phyloP scores from a whole-genome alignment of 106 monocot species.

The Triglochin maritima region DNA sequence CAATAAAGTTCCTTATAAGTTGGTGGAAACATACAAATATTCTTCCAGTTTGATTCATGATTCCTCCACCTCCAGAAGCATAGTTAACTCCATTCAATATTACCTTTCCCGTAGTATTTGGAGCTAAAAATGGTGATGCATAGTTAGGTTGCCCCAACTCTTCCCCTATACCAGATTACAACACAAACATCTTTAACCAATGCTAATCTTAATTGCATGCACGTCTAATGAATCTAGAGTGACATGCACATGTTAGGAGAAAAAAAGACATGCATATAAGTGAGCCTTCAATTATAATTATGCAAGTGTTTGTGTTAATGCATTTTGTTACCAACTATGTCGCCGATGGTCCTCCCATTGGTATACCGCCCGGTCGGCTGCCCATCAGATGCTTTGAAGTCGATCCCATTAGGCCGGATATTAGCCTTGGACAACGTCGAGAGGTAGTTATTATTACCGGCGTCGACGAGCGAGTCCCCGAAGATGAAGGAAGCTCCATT shows the following conservation, averaged over 20 bases:
- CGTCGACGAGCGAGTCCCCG: conserved; percentile 86
- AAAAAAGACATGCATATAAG: too few relatives aligned
- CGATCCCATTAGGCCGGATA: conserved; percentile 70
- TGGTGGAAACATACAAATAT: conserved; percentile 41
- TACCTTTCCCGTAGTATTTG: conserved; percentile 48
- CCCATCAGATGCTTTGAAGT: conserved; percentile 62
- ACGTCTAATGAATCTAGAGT: too few relatives aligned
- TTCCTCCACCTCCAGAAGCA: conserved; percentile 84
- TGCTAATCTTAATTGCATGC: too few relatives aligned
- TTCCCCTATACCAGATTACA: conserved; percentile 30
- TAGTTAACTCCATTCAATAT: conserved; percentile 78
- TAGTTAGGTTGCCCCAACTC: conserved; percentile 32
- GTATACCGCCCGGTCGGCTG: conserved; percentile 78
- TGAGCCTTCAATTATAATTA: too few relatives aligned
- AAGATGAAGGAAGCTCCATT: conserved; percentile 57
- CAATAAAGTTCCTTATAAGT: too few relatives aligned
- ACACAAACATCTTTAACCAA: too few relatives aligned
- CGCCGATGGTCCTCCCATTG: conserved; percentile 81
- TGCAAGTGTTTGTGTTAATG: too few relatives aligned
- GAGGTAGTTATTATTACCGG: conserved; percentile 87
- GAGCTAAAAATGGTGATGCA: conserved; percentile 52
- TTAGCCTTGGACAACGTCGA: conserved; percentile 63
- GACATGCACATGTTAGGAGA: too few relatives aligned
- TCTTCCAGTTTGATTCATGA: conserved; percentile 60
- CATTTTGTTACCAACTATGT: conserved; percentile 47